Evolutionary conservation across 208 protist species (phyloP).

Genomic region (Leishmania guyanensis): DNA sequence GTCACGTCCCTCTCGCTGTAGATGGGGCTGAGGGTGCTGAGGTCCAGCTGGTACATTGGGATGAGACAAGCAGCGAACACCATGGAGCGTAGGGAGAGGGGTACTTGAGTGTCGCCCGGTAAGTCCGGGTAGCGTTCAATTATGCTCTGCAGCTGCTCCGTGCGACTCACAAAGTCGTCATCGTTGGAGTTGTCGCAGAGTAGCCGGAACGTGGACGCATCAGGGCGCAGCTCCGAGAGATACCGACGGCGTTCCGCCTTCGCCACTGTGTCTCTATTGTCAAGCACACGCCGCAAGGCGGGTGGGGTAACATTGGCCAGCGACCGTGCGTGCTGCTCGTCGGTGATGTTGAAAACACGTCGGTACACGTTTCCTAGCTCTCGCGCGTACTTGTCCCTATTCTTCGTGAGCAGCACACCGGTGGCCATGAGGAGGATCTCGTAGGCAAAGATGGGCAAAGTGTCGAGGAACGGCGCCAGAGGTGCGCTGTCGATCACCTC

Average conservation of each 20-base stretch:
- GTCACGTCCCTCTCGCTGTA: constrained; percentile 32
- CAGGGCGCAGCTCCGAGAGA: constrained; percentile 16
- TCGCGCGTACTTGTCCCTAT: constrained; percentile 11
- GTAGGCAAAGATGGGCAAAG: constrained; percentile 44
- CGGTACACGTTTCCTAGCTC: constrained; percentile 52
- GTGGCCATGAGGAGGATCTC: constrained; percentile 64
- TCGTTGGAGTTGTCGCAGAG: constrained; percentile 39
- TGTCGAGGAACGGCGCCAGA: constrained; percentile 36
- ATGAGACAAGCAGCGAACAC: constrained; percentile 51
- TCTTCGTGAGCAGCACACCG: constrained; percentile 29
- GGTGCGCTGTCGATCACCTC: constrained; percentile 50
- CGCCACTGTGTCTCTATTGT: background rate
- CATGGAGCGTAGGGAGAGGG: constrained; percentile 55
- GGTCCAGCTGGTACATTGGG: constrained; percentile 49
- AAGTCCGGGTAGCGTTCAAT: constrained; percentile 36
- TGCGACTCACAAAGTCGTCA: constrained; percentile 44
- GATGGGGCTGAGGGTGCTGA: constrained; percentile 26
- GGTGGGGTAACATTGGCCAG: constrained; percentile 48
- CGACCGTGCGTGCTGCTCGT: constrained; percentile 49
- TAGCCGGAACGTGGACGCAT: constrained; percentile 30
- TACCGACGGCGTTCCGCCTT: constrained; percentile 17
- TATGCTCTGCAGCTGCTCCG: constrained; percentile 30
- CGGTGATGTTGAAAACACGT: constrained; percentile 41
- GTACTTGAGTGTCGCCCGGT: constrained; percentile 36
- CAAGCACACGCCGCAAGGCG: constrained; percentile 8